Conservation (phyloP, 139 green algal species). For the Microglena sp. region DNA sequence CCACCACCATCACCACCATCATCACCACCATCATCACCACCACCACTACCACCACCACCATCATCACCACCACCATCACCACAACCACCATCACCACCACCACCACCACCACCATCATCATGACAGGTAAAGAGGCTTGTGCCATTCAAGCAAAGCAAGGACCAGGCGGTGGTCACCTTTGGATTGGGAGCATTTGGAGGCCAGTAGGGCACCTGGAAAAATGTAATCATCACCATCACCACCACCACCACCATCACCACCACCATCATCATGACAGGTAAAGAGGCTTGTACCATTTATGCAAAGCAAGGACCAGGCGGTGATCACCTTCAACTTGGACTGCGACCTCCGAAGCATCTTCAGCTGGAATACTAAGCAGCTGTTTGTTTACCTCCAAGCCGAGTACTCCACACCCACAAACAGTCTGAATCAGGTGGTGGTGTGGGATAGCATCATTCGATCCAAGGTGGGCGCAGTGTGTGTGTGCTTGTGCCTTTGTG, state of each 20-base stretch:
- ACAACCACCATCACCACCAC: too few species aligned
- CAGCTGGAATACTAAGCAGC: constrained; percentile 84
- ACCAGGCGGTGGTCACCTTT: constrained; percentile 14
- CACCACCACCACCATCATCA: too few species aligned
- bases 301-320: constrained; percentile 34
- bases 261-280: neutral
- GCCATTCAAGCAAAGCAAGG: constrained; percentile 7
- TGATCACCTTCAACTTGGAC: constrained; percentile 47
- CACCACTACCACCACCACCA: too few species aligned
- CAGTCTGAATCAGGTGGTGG: constrained; percentile 56
- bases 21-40: too few species aligned
- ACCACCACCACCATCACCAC: neutral
- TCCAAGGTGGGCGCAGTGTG: constrained; percentile 38
- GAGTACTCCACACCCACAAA: constrained; percentile 31
- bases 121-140: constrained; percentile 16
- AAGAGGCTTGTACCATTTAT: neutral
- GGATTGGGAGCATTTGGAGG: neutral
- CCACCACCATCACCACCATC: too few species aligned
- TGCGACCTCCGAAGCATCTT: constrained; percentile 64
- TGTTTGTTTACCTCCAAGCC: constrained; percentile 33
- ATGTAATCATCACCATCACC: neutral
- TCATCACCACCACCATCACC: too few species aligned
- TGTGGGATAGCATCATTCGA: constrained; percentile 69
- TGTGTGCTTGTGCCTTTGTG: too few species aligned
- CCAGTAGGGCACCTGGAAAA: neutral